phyloP scores from a whole-genome alignment of 106 monocot genomes.

The Apostasia ramifera region DNA sequence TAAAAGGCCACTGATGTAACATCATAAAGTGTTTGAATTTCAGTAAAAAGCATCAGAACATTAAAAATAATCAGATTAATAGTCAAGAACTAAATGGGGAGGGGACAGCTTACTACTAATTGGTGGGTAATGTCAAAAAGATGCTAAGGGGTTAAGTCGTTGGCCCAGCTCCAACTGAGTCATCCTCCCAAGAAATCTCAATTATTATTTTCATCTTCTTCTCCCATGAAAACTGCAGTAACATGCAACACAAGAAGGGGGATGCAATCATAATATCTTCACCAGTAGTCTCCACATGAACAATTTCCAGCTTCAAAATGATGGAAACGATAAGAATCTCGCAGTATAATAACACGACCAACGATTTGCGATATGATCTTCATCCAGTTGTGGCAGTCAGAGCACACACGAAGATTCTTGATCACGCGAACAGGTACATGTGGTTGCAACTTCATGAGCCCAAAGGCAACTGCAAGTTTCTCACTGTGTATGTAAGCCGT shows the following conservation, averaged over 20 bases:
- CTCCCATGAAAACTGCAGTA: not conserved
- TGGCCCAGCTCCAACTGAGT: too few species aligned
- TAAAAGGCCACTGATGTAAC: too few species aligned
- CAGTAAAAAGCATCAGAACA: too few species aligned
- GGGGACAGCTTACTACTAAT: too few species aligned
- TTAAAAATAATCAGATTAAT: too few species aligned
- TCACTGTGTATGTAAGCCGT: conserved; percentile 57
- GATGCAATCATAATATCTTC: conserved; percentile 7
- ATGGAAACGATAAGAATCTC: conserved; percentile 83
- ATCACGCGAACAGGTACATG: conserved; percentile 60
- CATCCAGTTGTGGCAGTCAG: conserved; percentile 86
- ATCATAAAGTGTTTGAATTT: too few species aligned
- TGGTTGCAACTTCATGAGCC: conserved; percentile 45
- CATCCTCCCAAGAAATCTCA: not conserved
- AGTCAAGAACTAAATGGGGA: too few species aligned
- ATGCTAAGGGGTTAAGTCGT: too few species aligned
- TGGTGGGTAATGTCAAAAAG: too few species aligned
- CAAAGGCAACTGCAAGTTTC: conserved; percentile 80
- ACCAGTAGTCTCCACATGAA: conserved; percentile 82
- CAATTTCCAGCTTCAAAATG: conserved; percentile 73
- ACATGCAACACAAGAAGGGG: not conserved
- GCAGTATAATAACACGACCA: conserved; percentile 36
- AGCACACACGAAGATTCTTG: conserved; percentile 75
- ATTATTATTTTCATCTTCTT: not conserved
- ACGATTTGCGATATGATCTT: conserved; percentile 46